Conservation (phyloP, 2,329 filamentous ascomycete genomes). For the Pyricularia sp. region DNA sequence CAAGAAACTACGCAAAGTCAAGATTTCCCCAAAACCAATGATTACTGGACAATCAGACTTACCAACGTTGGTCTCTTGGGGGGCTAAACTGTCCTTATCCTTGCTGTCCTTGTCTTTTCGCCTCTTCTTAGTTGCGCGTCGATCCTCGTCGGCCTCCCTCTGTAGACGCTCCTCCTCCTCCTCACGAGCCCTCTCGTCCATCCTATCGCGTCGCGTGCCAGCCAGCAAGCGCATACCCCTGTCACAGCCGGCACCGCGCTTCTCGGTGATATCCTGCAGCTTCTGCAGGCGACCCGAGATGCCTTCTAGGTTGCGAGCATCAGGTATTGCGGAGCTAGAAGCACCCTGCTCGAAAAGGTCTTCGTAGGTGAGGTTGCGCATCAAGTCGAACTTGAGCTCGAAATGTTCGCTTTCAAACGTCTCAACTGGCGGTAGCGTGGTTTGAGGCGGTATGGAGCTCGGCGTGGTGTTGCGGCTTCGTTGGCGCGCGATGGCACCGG, state of each 20-base stretch:
- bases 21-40: no score
- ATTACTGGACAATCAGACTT: neutral
- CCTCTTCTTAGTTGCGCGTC: conserved; percentile 64
- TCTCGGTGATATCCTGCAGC: conserved; percentile 58
- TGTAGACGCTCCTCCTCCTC: conserved; percentile 40
- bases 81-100: conserved; percentile 38
- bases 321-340: conserved; percentile 48
- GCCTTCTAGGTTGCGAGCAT: conserved; percentile 53
- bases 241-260: conserved; percentile 59
- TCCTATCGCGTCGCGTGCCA: conserved; percentile 52
- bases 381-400: conserved; percentile 49
- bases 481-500: conserved; percentile 50
- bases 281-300: conserved; percentile 55
- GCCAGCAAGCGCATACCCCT: conserved; percentile 64
- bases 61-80: conserved; percentile 15
- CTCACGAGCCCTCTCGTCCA: conserved; percentile 36
- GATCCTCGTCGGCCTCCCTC: conserved; percentile 38
- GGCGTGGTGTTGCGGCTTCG: conserved; percentile 74
- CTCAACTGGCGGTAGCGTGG: conserved; percentile 43
- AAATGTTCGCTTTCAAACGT: conserved; percentile 56
- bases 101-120: conserved; percentile 48
- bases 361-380: conserved; percentile 55
- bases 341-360: conserved; percentile 56
- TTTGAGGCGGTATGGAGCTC: conserved; percentile 32
- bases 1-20: neutral